Evolutionary conservation across 768 basidiomycete species (phyloP), one percentile per base, ranked within the genome.

Genomic region (Rossbeevera mucosa): DNA sequence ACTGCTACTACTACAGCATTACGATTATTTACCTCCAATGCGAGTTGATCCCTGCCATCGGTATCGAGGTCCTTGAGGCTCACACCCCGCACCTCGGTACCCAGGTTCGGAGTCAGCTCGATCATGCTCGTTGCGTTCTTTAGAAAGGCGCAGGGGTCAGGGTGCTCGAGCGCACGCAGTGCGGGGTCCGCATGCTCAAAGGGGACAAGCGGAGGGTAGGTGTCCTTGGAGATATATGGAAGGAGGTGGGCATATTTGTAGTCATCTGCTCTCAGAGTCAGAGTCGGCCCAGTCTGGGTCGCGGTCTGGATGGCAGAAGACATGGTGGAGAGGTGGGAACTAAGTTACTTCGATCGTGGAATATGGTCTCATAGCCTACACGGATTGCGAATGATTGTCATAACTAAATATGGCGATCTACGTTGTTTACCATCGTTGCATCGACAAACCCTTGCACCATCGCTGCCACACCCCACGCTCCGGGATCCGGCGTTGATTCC

Each of bases 131-230:
- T 75, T 7, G 87, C 88, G 54, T 71, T 71, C 9, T 80, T 74
- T 2, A 92, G 74, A 72, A 92, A 91, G 3, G 81, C 71, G 21
- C 82, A 76, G 7, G 90, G 86, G 55, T 89, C 79, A 1, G 77
- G 64, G 60, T 87, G 87, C 29, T 67, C 62, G 51, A 89, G 72
- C 4, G 90, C 91, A 46, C 86, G 80, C 25, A 67, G 65, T 2
- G 83, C 91, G 4, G 91, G 90, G 71, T 94, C 90, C 64, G 77
- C 72, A 60, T 92, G 88, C 48, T 84, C 78, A 68, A 86, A 92
- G 2, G 85, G 81, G 13, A 74, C 75, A 51, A 91, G 72, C 6
- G 88, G 84, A 22, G 86, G 83, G 55, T 85, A 86, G 25, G 72
- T 72, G 52, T 80, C 75, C 36, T 72, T 69, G 52, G 82, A 79